Conservation (phyloP, 2,329 filamentous ascomycete genomes). For the Teratosphaeria viscida region DNA sequence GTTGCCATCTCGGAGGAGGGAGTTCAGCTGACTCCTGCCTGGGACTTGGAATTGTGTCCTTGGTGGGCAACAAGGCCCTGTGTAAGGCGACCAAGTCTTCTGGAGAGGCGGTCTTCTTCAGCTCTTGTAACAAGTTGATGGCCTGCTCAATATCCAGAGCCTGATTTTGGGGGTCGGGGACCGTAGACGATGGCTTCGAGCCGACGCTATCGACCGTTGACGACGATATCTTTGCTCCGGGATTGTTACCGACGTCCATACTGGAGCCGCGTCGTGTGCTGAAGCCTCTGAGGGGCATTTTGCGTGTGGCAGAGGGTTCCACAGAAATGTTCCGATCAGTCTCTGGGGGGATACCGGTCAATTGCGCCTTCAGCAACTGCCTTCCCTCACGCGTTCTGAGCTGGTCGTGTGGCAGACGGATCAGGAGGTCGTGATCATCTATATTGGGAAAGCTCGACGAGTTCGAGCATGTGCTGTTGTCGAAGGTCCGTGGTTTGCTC, state of each 20-base stretch:
- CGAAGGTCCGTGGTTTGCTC: conserved; percentile 1
- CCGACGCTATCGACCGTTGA: conserved; percentile 10
- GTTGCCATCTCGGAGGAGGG: not conserved
- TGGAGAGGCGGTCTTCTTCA: conserved; percentile 38
- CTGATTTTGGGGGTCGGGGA: conserved; percentile 17
- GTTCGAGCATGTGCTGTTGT: not conserved
- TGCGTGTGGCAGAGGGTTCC: not conserved
- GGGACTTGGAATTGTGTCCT: conserved; percentile 11
- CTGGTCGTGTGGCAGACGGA: conserved; percentile 8
- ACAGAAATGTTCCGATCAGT: conserved; percentile 4
- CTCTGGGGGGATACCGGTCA: conserved; percentile 10
- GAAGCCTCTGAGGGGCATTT: conserved; percentile 7
- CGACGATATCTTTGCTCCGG: conserved; percentile 8
- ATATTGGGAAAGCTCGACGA: not conserved
- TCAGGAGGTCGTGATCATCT: not conserved
- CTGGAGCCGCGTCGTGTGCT: conserved; percentile 2
- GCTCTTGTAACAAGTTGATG: conserved; percentile 35
- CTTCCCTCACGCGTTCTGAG: conserved; percentile 6
- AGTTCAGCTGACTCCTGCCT: conserved; percentile 2
- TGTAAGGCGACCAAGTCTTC: conserved; percentile 37
- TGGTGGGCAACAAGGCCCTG: conserved; percentile 26
- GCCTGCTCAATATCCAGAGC: conserved; percentile 35
- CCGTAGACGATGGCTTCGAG: conserved; percentile 17
- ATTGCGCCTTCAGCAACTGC: conserved; percentile 10
- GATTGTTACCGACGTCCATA: conserved; percentile 4